These are phyloP conservation scores for Caloboletus firmus DNA, from an alignment of 1,284 basidiomycete species.

Conservation along the genomic window DNA sequence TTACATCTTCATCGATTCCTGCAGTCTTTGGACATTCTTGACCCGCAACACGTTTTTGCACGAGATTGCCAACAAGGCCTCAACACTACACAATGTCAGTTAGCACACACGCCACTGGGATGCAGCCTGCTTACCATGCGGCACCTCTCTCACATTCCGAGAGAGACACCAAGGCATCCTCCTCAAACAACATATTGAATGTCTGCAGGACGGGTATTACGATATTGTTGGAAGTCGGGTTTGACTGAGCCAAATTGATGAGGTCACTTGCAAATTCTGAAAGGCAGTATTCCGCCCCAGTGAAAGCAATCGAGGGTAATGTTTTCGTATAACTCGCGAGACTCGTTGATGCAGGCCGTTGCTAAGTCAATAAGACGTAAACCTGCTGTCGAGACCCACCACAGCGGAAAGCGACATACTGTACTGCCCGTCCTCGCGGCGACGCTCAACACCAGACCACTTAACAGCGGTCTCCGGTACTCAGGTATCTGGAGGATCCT, in stretches of 20 bases:
- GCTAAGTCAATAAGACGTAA: slow-evolving; percentile 43
- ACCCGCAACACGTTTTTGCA: slow-evolving; percentile 62
- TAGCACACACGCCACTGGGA: slow-evolving; percentile 13
- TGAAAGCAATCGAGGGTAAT: slow-evolving; percentile 44
- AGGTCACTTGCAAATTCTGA: slow-evolving; percentile 56
- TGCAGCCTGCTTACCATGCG: slow-evolving; percentile 46
- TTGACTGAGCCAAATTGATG: slow-evolving; percentile 49
- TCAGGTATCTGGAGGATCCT: slow-evolving; percentile 61
- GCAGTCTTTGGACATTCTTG: slow-evolving; percentile 78
- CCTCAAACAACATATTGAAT: slow-evolving; percentile 69
- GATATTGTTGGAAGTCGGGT: slow-evolving; percentile 62
- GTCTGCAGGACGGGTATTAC: slow-evolving; percentile 80
- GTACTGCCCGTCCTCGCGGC: slow-evolving; percentile 81
- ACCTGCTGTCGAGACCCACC: slow-evolving; percentile 8
- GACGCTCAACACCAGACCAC: slow-evolving; percentile 74
- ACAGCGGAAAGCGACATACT: slow-evolving; percentile 47
- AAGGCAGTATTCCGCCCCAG: slow-evolving; percentile 43
- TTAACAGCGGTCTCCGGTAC: slow-evolving; percentile 65
- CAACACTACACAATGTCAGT: slow-evolving; percentile 39
- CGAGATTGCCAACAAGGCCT: slow-evolving; percentile 50
- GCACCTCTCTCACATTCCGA: slow-evolving; percentile 45
- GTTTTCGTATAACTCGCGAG: slow-evolving; percentile 56
- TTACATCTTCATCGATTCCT: slow-evolving; percentile 80
- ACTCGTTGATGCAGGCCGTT: slow-evolving; percentile 64
- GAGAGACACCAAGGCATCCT: slow-evolving; percentile 53